phyloP scores from a whole-genome alignment of 371 early-diverging fungal genomes.

The Mortierella polycephala region DNA sequence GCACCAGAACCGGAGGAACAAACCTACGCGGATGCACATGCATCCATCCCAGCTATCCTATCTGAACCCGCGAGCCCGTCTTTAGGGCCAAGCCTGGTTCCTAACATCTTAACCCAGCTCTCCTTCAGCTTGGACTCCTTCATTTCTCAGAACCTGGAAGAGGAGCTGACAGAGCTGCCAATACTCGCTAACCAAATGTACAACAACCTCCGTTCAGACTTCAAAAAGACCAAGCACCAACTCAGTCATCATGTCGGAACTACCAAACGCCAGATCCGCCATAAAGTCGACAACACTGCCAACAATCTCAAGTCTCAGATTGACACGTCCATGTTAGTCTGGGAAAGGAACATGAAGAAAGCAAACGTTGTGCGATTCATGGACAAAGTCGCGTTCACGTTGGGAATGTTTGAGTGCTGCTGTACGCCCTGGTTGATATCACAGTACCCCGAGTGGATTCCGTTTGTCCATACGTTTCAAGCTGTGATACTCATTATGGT shows the following conservation, averaged over 20 bases:
- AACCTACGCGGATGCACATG: slow-evolving; percentile 31
- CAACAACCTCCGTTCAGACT: slow-evolving; percentile 41
- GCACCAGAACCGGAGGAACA: slow-evolving; percentile 44
- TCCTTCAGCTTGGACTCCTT: slow-evolving; percentile 53
- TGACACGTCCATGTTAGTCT: slow-evolving; percentile 34
- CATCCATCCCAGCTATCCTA: slow-evolving; percentile 23
- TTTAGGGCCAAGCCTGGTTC: slow-evolving; percentile 31
- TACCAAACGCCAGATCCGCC: slow-evolving; percentile 31
- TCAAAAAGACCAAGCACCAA: slow-evolving; percentile 45
- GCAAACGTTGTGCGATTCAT: slow-evolving; percentile 66
- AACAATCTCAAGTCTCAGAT: slow-evolving; percentile 42
- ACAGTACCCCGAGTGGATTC: slow-evolving; percentile 67
- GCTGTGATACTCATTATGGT: slow-evolving; percentile 59
- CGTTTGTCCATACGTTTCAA: slow-evolving; percentile 67
- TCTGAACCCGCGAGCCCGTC: slow-evolving; percentile 47
- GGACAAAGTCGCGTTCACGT: slow-evolving; percentile 78
- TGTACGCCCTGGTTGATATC: slow-evolving; percentile 68
- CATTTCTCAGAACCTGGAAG: slow-evolving; percentile 51
- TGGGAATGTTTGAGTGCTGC: slow-evolving; percentile 78
- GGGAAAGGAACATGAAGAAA: slow-evolving; percentile 47
- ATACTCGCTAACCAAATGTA: slow-evolving; percentile 43
- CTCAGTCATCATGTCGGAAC: slow-evolving; percentile 40
- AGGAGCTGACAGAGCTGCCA: slow-evolving; percentile 46
- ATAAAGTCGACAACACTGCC: slow-evolving; percentile 34
- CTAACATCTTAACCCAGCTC: slow-evolving; percentile 44